Base-by-base conservation (phyloP, 225 moss, liverwort and hornwort genomes). In the Polytrichum formosum region DNA sequence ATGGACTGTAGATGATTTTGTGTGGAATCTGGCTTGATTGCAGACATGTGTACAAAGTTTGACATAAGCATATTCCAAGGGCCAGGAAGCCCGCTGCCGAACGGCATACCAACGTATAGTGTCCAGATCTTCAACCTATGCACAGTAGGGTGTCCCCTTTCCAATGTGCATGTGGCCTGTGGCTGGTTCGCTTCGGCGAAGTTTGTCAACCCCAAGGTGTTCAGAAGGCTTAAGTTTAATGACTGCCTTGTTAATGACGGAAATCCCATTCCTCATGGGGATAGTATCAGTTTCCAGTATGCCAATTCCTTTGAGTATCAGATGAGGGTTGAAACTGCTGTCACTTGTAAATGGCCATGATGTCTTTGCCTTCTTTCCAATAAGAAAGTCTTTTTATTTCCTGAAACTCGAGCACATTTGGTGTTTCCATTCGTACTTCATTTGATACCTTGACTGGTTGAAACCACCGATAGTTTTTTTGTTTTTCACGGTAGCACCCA, bases 51-150 rank as follows among this genome's bases (percentile, higher is more conserved):
- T 72, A 64, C 63, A 63, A 72, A 72, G 64, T 64, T 64, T 72
- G 72, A 72, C 54, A 72, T 72, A 64, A 72, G 72, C 63, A 72
- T 72, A 46, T 72, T 64, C 62, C 72, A 72, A 62, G 72, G 72
- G 63, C 18, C 63, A 20, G 53, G 63, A 64, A 64, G 72, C 72
- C 72, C 72, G 53, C 63, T 63, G 63, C 72, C 72, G 26, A 72
- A 64, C 72, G 72, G 72, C 72, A 72, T 72, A 46, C 72, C 72
- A 72, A 72, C 72, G 31, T 72, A 55, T 72, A 72, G 37, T 46
- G 72, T 72, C 64, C 72, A 72, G 63, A 72, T 72, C 63, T 72
- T 64, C 72, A 72, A 72, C 72, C 27, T 72, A 54, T 72, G 72
- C 72, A 64, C 63, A 63, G 53, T 72, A 62, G 63, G 64, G 53